Evolutionary conservation across 1,139 yeast species (phyloP).

Genomic region (Geotrichum candidum): DNA sequence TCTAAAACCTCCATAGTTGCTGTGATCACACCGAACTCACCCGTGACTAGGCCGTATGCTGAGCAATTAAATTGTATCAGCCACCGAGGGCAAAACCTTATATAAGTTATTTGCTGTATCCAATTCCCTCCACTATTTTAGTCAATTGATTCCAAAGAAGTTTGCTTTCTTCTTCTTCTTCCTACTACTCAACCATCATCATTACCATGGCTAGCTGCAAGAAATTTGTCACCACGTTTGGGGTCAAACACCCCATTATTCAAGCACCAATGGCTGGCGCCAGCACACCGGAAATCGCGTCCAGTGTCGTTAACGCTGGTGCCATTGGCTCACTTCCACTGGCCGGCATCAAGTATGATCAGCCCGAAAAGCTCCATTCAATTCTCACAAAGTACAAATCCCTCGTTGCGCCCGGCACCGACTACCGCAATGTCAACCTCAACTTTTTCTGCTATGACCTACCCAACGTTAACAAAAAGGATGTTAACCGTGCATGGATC

Average conservation of each 20-base stretch:
- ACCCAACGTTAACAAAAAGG: not conserved
- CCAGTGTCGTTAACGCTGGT: conserved; percentile 31
- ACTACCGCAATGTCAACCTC: conserved; percentile 1
- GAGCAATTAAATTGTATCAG: not conserved
- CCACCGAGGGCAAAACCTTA: not conserved
- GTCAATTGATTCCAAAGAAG: not conserved
- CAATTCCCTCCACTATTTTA: not conserved
- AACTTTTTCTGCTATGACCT: not conserved
- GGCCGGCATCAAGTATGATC: not conserved
- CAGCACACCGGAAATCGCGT: conserved; percentile 28
- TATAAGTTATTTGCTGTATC: not conserved
- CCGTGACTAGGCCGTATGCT: not conserved
- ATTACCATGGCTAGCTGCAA: not conserved
- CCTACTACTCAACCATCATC: not conserved
- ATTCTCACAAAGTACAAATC: not conserved
- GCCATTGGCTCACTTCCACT: conserved; percentile 23
- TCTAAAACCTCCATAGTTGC: not conserved
- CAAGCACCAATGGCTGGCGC: conserved; percentile 31
- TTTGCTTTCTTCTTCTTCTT: not conserved
- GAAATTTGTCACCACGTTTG: conserved; percentile 16
- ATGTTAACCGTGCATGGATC: not conserved
- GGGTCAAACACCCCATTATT: conserved; percentile 28
- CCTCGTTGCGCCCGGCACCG: not conserved
- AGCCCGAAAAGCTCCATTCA: not conserved
- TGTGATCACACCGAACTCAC: not conserved